A percentile compares a stretch with the other conserved stretches of the same genome.
phyloP scores from a whole-genome alignment of 2,329 filamentous ascomycete species.

The Aspergillus terreus region DNA sequence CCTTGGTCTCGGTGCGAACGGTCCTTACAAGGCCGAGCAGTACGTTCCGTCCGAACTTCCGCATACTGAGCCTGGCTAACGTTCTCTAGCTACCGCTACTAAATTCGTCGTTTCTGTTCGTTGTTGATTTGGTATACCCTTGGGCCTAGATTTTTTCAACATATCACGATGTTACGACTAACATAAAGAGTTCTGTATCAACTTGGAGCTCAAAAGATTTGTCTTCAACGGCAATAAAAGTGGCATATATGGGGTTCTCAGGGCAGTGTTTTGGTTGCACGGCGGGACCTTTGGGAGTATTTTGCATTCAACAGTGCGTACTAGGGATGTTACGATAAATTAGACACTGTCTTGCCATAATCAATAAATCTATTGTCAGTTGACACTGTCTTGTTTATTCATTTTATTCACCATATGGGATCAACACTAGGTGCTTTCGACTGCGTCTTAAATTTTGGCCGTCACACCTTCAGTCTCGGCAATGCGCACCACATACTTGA shows the following conservation, averaged over 20 bases:
- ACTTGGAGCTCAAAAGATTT: conserved; percentile 48
- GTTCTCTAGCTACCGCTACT: conserved; percentile 58
- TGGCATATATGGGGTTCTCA: conserved; percentile 32
- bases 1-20: conserved; percentile 78
- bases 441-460: not conserved
- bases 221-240: conserved; percentile 61
- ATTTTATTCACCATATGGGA: too few relatives aligned
- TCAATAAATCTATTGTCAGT: not conserved
- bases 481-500: conserved; percentile 62
- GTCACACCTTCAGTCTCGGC: conserved; percentile 39
- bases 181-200: conserved; percentile 46
- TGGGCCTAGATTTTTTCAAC: conserved; percentile 48
- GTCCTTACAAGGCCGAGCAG: conserved; percentile 95
- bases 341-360: not conserved
- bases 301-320: conserved; percentile 35
- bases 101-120: conserved; percentile 39
- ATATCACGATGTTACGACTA: conserved; percentile 59
- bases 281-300: conserved; percentile 30
- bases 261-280: conserved; percentile 26
- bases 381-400: too few relatives aligned
- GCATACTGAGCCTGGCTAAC: conserved; percentile 11
- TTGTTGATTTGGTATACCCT: conserved; percentile 31
- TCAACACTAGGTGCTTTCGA: too few relatives aligned
- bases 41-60: conserved; percentile 43
- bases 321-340: conserved; percentile 20